Base-by-base conservation (phyloP, 257 asterid species). In the Nicotiana obtusifolia region DNA sequence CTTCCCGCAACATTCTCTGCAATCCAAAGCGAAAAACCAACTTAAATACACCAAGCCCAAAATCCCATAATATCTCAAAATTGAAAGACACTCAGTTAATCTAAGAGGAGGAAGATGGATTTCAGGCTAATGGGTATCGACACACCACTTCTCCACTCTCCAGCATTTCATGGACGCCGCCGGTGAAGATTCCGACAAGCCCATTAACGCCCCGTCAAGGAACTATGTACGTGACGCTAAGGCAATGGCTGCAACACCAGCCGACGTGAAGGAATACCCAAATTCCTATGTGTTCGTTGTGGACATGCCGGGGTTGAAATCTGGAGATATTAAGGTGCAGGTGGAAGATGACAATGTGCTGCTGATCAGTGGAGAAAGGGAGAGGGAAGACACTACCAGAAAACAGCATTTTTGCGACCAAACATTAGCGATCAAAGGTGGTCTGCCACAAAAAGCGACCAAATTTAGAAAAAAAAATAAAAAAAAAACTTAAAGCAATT, bases 271-370 rank as follows among this genome's bases (percentile, higher is more conserved):
- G 10, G 90, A 89, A 52, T 82, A 81, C 77, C 87, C 88, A 14
- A 61, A 53, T 20, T 77, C 89, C 10, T 89, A 89, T 76, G 85
- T 47, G 26, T 89, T 89, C 76, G 81, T 83, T 28, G 47, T 89
- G 76, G 91, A 89, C 83, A 89, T 89, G 90, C 91, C 91, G 30
- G 90, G 91, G 11, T 5, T 87, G 61, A 89, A 81, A 49, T 82
- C 88, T 9, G 89, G 87, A 49, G 87, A 86, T 82, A 86, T 88
- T 31, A 86, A 83, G 52, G 91, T 86, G 35, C 87, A 86, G 79
- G 31, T 88, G 7, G 88, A 88, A 79, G 88, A 83, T 33, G 89
- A 54, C 7, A 71, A 41, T 9, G 59, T 85, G 7, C 81, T 90
- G 10, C 11, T 41, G 49, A 79, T 89, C 37, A 86, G 92, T 37